Base-by-base conservation (phyloP, 768 basidiomycete genomes). In the Udeniomyces megalosporus region DNA sequence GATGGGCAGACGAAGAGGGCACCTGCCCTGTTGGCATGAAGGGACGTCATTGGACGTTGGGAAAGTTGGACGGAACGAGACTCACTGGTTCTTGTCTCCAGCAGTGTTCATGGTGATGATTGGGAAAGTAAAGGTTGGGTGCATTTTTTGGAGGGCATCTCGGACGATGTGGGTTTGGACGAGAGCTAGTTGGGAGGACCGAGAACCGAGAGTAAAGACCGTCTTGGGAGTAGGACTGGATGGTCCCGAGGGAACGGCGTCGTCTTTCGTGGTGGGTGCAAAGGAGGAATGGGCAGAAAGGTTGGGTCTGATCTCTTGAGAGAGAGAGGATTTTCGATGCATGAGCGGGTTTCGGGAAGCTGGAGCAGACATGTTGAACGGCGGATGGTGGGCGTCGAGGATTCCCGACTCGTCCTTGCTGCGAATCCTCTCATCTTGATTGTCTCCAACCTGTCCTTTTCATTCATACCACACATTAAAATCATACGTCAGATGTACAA, bases 91-190 rank as follows among this genome's bases (percentile, higher is more conserved):
- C 70, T 86, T 85, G 76, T 97, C 93, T 3, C 78, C 93, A 70
- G 75, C 82, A 2, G 84, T 89, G 24, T 81, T 84, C 78, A 83
- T 83, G 72, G 79, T 80, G 35, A 76, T 75, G 44, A 83, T 78
- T 31, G 76, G 74, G 72, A 83, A 81, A 7, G 71, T 62, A 45
- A 76, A 68, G 14, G 70, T 69, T 11, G 86, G 82, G 71, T 82
- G 82, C 3, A 77, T 73, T 26, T 76, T 72, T 47, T 80, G 74
- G 59, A 96, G 80, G 3, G 79, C 76, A 54, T 79, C 80, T 58
- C 83, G 76, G 47, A 91, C 89, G 59, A 81, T 80, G 70, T 88
- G 82, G 20, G 92, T 89, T 74, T 97, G 93, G 68, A 88, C 79
- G 73, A 87, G 82, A 4, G 93, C 92, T 11, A 97, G 82, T 69